These are phyloP conservation scores for Leccinum ochraceum DNA, from an alignment of 768 basidiomycete genomes.

Conservation along the genomic window DNA sequence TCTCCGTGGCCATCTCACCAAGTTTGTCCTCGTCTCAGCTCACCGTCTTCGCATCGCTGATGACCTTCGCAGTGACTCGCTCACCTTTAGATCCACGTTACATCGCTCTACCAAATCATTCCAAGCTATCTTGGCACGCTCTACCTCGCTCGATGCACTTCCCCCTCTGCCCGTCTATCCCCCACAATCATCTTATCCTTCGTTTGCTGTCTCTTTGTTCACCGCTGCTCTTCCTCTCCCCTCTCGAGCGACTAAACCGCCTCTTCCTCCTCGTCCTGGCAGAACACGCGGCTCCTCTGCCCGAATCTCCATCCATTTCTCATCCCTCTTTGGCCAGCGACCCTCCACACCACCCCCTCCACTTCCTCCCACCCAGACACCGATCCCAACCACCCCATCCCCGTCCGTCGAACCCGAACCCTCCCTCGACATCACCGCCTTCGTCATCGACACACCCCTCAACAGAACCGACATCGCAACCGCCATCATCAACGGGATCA, in stretches of 20 bases:
- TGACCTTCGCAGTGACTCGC: constrained; percentile 31
- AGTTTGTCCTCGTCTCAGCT: constrained; percentile 45
- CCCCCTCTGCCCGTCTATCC: constrained; percentile 53
- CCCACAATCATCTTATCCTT: constrained; percentile 47
- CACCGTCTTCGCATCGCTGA: constrained; percentile 28
- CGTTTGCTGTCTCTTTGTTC: constrained; percentile 45
- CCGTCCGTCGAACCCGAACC: constrained; percentile 36
- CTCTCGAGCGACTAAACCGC: constrained; percentile 48
- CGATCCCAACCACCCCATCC: neutral
- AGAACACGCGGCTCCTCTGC: constrained; percentile 31
- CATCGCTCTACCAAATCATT: constrained; percentile 43
- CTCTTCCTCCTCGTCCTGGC: constrained; percentile 41
- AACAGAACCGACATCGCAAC: constrained; percentile 54
- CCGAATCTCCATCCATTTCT: constrained; percentile 72
- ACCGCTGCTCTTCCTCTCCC: constrained; percentile 37
- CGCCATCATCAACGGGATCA: constrained; percentile 53
- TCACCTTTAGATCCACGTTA: constrained; percentile 48
- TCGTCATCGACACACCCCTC: constrained; percentile 56
- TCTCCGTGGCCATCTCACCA: constrained; percentile 66
- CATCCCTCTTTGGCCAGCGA: constrained; percentile 68
- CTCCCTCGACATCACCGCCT: constrained; percentile 57
- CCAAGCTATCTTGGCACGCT: constrained; percentile 37
- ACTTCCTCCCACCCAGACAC: constrained; percentile 24
- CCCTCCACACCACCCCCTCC: constrained; percentile 33
- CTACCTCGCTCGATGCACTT: constrained; percentile 43